Base-by-base conservation (phyloP, 495 filamentous ascomycete species). In the Penicillium paradoxum region DNA sequence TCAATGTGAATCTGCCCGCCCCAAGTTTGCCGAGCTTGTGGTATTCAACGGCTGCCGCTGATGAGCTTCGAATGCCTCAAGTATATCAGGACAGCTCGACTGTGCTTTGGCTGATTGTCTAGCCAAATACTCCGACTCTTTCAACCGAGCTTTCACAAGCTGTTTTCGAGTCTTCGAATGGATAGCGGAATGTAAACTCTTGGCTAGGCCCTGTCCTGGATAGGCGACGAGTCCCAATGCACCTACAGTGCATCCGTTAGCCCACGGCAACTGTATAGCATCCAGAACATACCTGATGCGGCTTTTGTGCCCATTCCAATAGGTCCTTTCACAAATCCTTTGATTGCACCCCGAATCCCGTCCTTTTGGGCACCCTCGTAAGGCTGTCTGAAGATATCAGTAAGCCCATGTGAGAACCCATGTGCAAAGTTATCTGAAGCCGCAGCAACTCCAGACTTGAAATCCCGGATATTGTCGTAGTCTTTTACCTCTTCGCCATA, bases 401-500 rank as follows among this genome's bases (percentile, higher is more conserved):
- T 87, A 47, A 86, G 72, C 24, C 87, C 90, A 56, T 91, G 87
- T 37, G 83, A 82, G 45, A 91, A 76, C 0, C 89, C 89, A 48
- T 84, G 81, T 0, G 72, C 66, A 41, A 95, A 85, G 55, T 86
- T 88, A 56, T 80, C 74, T 3, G 63, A 54, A 3, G 61, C 73
- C 1, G 65, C 67, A 4, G 55, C 29, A 6, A 62, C 57, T 3
- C 73, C 73, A 6, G 63, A 65, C 46, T 67, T 69, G 63, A 66
- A 75, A 37, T 72, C 73, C 1, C 48, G 51, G 11, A 77, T 62
- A 3, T 62, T 47, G 6, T 58, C 61, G 19, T 71, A 59, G 22
- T 69, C 59, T 21, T 57, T 59, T 22, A 76, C 79, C 47, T 74
- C 72, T 54, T 83, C 84, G 5, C 88, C 87, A 57, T 90, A 89